Conservation (phyloP, 2,329 filamentous ascomycete genomes). For the Exophiala phaeomuriformis region DNA sequence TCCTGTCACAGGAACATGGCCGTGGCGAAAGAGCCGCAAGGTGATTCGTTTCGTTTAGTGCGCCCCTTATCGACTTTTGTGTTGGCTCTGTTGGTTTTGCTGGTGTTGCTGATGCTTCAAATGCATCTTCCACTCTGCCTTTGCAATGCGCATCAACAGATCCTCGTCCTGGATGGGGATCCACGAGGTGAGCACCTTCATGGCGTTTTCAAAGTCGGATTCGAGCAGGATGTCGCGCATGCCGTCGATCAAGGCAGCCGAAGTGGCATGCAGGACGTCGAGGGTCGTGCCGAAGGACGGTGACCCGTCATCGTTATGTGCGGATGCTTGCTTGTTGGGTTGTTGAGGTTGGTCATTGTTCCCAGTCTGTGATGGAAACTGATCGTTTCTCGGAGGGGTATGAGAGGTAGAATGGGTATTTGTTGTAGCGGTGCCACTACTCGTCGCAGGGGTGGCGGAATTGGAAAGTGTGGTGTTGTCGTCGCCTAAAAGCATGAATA, state of each 20-base stretch:
- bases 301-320: too few relatives aligned
- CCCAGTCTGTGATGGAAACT: constrained; percentile 5
- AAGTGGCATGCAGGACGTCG: constrained; percentile 82
- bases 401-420: not conserved
- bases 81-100: not conserved
- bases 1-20: too few relatives aligned
- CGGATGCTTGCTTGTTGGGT: not conserved
- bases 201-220: constrained; percentile 93
- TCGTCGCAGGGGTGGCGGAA: not conserved
- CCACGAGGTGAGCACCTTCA: constrained; percentile 94
- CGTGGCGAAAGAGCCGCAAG: too few relatives aligned
- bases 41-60: not conserved
- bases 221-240: constrained; percentile 81
- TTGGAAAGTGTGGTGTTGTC: constrained; percentile 29
- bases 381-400: constrained; percentile 23
- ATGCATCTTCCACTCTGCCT: constrained; percentile 73
- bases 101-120: constrained; percentile 31
- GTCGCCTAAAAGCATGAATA: constrained; percentile 90
- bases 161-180: constrained; percentile 92
- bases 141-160: constrained; percentile 80
- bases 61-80: not conserved
- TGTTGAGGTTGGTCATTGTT: constrained; percentile 1
- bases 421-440: too few relatives aligned
- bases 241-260: constrained; percentile 82
- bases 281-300: constrained; percentile 55